Evolutionary conservation across 306 rosid genomes (phyloP), one percentile per base, ranked within the genome.

Genomic region (Sechiopsis laciniata): DNA sequence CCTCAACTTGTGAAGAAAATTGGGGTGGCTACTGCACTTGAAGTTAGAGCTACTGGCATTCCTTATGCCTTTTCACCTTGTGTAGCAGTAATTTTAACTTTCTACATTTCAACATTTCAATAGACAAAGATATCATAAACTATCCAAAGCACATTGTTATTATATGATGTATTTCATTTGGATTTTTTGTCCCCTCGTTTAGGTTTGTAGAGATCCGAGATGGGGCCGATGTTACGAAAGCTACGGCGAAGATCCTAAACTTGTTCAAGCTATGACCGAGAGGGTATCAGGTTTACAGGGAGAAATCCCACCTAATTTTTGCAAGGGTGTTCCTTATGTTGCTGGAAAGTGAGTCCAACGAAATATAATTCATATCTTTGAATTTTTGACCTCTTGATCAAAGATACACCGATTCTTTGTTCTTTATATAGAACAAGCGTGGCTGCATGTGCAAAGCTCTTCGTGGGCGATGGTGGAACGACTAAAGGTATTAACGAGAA

Each of bases 381-480:
- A 1, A 9, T 14, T 26, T 54, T 2, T 15, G 37, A 35, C 3
- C 5, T 14, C 6, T 51, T 51, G 55, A 51, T 13, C 6, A 4
- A 8, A 45, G 2, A 4, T 6, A 26, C 29, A 53, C 20, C 0
- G 37, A 16, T 16, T 54, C 17, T 16, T 8, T 16, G 0, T n/a
- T 55, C 19, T 17, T 7, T 55, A 35, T 17, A n/a, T 45, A 82
- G 83, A 4, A 46, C 76, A 58, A 82, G 59, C 24, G 85, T 82
- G 19, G 78, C 64, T 24, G 85, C 78, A 14, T 81, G 84, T 74
- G 84, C 81, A 74, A 81, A 81, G 60, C 84, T 77, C 24, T 81
- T n/a, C 11, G 80, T 78, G 15, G 85, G 85, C 2, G 85, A 82
- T 12, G 85, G 85, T 22, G 85, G 85, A 66, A 82, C 85, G 14